These are phyloP conservation scores for Panus rudis DNA, from an alignment of 768 basidiomycete genomes.

Conservation along the genomic window DNA sequence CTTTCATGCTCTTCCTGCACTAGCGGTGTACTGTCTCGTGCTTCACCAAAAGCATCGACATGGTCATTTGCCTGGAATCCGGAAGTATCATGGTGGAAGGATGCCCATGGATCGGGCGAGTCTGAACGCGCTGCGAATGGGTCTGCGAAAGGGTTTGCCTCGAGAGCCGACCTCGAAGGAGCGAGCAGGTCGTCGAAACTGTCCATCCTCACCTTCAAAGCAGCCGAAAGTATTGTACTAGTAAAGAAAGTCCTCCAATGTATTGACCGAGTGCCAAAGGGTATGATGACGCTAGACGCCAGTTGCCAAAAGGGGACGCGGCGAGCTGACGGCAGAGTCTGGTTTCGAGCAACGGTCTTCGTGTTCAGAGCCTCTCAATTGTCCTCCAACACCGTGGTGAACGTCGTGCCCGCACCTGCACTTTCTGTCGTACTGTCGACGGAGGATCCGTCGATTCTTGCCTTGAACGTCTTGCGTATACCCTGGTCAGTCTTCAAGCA, in stretches of 20 bases:
- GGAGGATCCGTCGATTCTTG: constrained; percentile 46
- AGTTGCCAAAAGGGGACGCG: no score
- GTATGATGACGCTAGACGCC: no score
- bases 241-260: no score
- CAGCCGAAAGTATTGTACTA: no score
- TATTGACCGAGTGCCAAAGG: no score
- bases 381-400: no score
- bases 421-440: constrained; percentile 5
- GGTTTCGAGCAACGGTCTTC: no score
- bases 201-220: no score
- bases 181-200: constrained; percentile 69
- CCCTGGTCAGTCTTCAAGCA: constrained; percentile 31
- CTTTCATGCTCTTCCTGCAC: constrained; percentile 13
- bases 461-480: constrained; percentile 37
- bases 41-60: constrained; percentile 12
- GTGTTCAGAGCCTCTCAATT: no score
- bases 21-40: constrained; percentile 12
- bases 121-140: constrained; percentile 60
- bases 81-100: constrained; percentile 36
- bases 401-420: no score
- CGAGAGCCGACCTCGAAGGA: constrained; percentile 50
- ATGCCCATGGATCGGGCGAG: constrained; percentile 76
- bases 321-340: no score
- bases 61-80: constrained; percentile 8
- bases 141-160: constrained; percentile 71